Evolutionary conservation across 2,329 filamentous ascomycete genomes (phyloP), one percentile per base, ranked within the genome.

Genomic region (Fusarium odoratissimum): DNA sequence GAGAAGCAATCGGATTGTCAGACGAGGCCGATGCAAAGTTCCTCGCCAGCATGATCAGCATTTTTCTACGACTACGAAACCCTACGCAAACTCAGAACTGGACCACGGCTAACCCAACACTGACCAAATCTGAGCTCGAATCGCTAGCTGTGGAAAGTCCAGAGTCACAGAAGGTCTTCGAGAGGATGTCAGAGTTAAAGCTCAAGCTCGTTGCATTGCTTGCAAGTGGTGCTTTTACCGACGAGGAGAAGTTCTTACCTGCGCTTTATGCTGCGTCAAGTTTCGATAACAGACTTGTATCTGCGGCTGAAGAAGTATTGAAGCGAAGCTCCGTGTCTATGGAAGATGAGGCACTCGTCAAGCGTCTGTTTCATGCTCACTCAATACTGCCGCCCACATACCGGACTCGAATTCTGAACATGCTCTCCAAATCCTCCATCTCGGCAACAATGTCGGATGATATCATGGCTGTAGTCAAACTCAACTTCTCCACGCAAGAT

Each of bases 271-370:
- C 95, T 9, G 92, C 94, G 31, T 91, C 94, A 1, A 95, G 95
- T 81, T 85, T 91, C 3, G 96, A 98, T 73, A 94, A 91, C 40
- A 89, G 92, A 13, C 91, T 98, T 41, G 91, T 93, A 16, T 90
- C 92, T n/a, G 84, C 94, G n/a, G 95, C 93, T 0, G 94, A 98
- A 63, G 95, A 97, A 76, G 89, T 97, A 54, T 82, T 98, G 72
- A 99, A 98, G 82, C 88, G 95, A 72, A 92, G 90, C 35, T 88
- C 90, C 4, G 88, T 93, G 13, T 90, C 93, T 13, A 84, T 98
- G 31, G 95, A 98, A 79, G 88, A 94, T 69, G 76, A 85, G 14
- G 75, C 80, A 2, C 81, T 95, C 4, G 86, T 97, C 6, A 83
- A 88, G 62, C 85, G 87, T 21, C 84, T 98, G 5, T 95, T 95